A percentile compares a stretch with the other conserved stretches of the same genome.
These are phyloP conservation scores for Bipolaris zeicola DNA, from an alignment of 2,329 filamentous ascomycete genomes.

Conservation along the genomic window DNA sequence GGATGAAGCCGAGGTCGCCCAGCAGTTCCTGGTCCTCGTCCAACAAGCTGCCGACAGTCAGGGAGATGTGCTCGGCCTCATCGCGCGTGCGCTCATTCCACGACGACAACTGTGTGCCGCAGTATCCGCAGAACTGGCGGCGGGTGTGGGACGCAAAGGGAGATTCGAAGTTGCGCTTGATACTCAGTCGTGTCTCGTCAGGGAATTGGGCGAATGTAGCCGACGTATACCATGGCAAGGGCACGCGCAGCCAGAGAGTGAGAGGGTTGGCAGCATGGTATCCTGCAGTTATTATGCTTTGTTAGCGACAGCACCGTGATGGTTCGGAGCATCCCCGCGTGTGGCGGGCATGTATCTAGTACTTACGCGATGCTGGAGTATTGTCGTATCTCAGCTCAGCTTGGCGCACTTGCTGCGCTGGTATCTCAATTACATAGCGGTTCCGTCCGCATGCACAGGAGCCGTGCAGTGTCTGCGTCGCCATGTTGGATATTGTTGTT, in stretches of 20 bases:
- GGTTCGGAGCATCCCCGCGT: neutral
- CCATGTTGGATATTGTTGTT: constrained; percentile 24
- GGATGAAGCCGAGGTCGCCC: constrained; percentile 76
- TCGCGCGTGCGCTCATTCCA: constrained; percentile 76
- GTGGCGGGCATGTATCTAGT: neutral
- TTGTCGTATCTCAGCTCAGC: constrained; percentile 69
- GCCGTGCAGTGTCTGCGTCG: constrained; percentile 66
- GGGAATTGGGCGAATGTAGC: constrained; percentile 75
- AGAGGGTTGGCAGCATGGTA: constrained; percentile 72
- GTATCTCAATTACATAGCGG: constrained; percentile 75
- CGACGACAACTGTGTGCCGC: constrained; percentile 81
- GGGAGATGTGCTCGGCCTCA: constrained; percentile 78
- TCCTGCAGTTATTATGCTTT: constrained; percentile 50
- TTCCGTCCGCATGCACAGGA: constrained; percentile 87
- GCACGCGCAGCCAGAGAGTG: constrained; percentile 81
- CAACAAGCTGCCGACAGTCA: constrained; percentile 78
- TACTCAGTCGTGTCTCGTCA: constrained; percentile 66
- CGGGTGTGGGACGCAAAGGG: constrained; percentile 59
- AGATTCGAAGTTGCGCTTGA: constrained; percentile 53
- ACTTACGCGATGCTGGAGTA: constrained; percentile 72
- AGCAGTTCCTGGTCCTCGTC: constrained; percentile 73
- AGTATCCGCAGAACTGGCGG: constrained; percentile 89
- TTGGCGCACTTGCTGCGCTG: constrained; percentile 67
- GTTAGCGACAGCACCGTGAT: neutral
- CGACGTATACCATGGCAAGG: constrained; percentile 79